Conservation (phyloP, 2,329 filamentous ascomycete species). For the Metarhizium brunneum region DNA sequence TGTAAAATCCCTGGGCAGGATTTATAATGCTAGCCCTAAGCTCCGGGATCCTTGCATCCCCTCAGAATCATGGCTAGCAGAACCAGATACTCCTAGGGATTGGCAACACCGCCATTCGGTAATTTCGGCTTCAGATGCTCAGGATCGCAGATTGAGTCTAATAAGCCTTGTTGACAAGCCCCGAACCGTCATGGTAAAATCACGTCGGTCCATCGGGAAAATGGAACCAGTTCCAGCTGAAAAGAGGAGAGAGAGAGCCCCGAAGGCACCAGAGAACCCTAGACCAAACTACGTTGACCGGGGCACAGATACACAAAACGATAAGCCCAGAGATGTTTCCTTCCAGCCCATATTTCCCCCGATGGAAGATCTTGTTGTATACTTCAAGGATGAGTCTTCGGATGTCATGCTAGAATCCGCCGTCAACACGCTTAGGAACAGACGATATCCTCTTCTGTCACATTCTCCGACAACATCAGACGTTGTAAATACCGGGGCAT, state of each 20-base stretch:
- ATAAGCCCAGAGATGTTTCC: conserved; percentile 9
- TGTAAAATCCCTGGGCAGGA: conserved; percentile 29
- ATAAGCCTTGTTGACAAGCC: conserved; percentile 18
- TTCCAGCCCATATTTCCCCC: conserved; percentile 40
- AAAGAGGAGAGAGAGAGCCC: conserved; percentile 20
- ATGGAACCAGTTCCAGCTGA: conserved; percentile 19
- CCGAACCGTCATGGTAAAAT: conserved; percentile 18
- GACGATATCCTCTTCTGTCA: conserved; percentile 17
- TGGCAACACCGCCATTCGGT: conserved; percentile 17
- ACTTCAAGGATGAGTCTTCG: conserved; percentile 35
- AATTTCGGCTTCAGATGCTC: conserved; percentile 14
- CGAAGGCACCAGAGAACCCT: conserved; percentile 10
- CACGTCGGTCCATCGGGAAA: conserved; percentile 17
- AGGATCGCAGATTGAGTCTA: conserved; percentile 12
- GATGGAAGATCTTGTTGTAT: conserved; percentile 46
- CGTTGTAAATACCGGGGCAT: conserved; percentile 10
- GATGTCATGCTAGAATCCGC: conserved; percentile 36
- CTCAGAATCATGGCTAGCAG: conserved; percentile 11
- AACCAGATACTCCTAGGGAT: conserved; percentile 8
- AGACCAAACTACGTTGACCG: conserved; percentile 27
- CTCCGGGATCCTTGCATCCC: conserved; percentile 22
- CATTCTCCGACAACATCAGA: conserved; percentile 14
- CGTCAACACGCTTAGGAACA: conserved; percentile 32
- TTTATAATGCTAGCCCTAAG: conserved; percentile 19
- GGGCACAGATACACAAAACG: conserved; percentile 27